Base-by-base conservation (phyloP, 1,139 yeast species). In the Kazachstania sp. region DNA sequence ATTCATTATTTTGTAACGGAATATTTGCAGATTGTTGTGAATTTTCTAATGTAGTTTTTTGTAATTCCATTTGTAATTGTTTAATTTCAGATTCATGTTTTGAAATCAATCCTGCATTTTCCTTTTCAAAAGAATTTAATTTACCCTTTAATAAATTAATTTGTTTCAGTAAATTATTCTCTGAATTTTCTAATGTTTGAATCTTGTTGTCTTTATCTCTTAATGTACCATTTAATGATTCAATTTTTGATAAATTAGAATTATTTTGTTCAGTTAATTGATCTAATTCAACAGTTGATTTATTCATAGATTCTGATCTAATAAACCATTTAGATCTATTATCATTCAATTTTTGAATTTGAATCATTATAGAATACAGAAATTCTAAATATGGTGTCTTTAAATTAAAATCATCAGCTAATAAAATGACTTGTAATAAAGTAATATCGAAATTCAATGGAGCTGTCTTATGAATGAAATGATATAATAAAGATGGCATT, bases 361-460 rank as follows among this genome's bases (percentile, higher is more conserved):
- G 94, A 54, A 86, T 79, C 73, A 85, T 71, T 49, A 83, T 77
- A 2, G 95, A 86, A 62, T 86, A 88, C 49, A 86, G 69, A 56
- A 86, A 86, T 66, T 88, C 96, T 65, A 88, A 72, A 63, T 88
- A 88, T 3, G 96, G 96, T 1, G 95, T 85, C 61, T 85, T 81
- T 47, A 87, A 80, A 43, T 84, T 83, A 59, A 77, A 78, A 63
- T 86, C 95, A 66, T 87, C 95, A 18, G 94, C 95, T 51, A 86
- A 70, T 46, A 88, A 70, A 50, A 88, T 87, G 3, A 95, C 95
- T 62, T 86, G 95, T 51, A 87, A 72, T 47, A 88, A 69, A 43
- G 86, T 70, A 59, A 87, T 71, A 64, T 88, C 96, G 45, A 83
- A 71, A 52, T 82, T 79, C 50, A 86, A 48, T 2, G 56, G 51